These are phyloP conservation scores for Sisymbrium altissimum DNA, from an alignment of 345 rosid species.

Conservation along the genomic window DNA sequence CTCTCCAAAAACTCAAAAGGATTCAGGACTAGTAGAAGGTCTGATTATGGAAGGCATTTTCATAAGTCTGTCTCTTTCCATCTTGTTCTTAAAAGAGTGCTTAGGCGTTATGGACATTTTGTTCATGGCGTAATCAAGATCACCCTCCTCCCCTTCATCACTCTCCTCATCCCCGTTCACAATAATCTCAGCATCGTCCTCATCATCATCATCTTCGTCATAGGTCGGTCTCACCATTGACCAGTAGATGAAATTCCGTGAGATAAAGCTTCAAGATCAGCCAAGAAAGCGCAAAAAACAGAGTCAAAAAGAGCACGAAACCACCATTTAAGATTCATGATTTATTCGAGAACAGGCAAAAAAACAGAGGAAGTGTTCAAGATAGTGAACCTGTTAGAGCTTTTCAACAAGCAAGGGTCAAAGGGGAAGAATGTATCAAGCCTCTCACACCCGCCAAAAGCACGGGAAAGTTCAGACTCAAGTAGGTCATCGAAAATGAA, in stretches of 20 bases:
- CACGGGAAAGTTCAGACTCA: slow-evolving; percentile 66
- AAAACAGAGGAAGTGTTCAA: neutral
- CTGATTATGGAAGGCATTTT: slow-evolving; percentile 74
- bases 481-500: slow-evolving; percentile 51
- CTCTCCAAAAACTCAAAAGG: slow-evolving; percentile 5
- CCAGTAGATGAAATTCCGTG: slow-evolving; percentile 64
- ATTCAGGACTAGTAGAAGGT: slow-evolving; percentile 64
- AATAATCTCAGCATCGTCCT: slow-evolving; percentile 36
- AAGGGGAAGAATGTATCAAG: slow-evolving; percentile 92
- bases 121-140: slow-evolving; percentile 49
- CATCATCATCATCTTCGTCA: slow-evolving; percentile 46
- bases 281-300: neutral
- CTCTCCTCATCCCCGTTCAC: slow-evolving; percentile 39
- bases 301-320: neutral
- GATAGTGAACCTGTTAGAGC: slow-evolving; percentile 59
- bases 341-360: neutral
- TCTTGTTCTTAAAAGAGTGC: slow-evolving; percentile 33
- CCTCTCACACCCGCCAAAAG: slow-evolving; percentile 76
- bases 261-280: slow-evolving; percentile 43
- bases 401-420: slow-evolving; percentile 79
- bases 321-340: neutral
- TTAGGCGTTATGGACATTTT: slow-evolving; percentile 85
- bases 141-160: slow-evolving; percentile 37
- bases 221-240: slow-evolving; percentile 54
- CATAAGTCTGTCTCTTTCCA: slow-evolving; percentile 38